phyloP scores from a whole-genome alignment of 2,329 filamentous ascomycete genomes.

The Trichophyton verrucosum region DNA sequence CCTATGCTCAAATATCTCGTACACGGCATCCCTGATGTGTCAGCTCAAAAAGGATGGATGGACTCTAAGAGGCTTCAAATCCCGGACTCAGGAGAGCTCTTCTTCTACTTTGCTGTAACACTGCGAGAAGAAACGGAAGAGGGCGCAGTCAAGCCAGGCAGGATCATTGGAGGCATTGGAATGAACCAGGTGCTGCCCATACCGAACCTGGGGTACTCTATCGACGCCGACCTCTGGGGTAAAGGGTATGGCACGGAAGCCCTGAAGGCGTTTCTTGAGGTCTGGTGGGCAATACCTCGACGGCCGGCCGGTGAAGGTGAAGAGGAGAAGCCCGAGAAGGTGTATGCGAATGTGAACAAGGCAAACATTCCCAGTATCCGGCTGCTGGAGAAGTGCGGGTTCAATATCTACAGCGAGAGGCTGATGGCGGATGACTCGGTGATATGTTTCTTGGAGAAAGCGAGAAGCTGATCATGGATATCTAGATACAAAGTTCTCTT shows the following conservation, averaged over 20 bases:
- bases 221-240: slow-evolving; percentile 6
- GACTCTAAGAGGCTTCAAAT: background rate
- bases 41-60: slow-evolving; percentile 4
- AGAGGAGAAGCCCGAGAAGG: background rate
- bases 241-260: slow-evolving; percentile 14
- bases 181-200: slow-evolving; percentile 10
- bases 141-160: background rate
- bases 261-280: slow-evolving; percentile 5
- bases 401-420: slow-evolving; percentile 8
- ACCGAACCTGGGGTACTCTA: slow-evolving; percentile 12
- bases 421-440: slow-evolving; percentile 1
- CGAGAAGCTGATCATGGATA: background rate
- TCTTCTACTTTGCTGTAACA: slow-evolving; percentile 8
- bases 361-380: slow-evolving; percentile 8
- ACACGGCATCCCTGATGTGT: slow-evolving; percentile 4
- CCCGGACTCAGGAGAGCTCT: background rate
- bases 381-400: slow-evolving; percentile 12
- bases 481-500: background rate
- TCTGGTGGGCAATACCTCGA: slow-evolving; percentile 12
- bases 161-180: slow-evolving; percentile 10
- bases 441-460: slow-evolving; percentile 1
- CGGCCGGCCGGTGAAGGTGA: background rate
- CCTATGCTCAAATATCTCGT: slow-evolving; percentile 6
- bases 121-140: slow-evolving; percentile 6
- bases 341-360: slow-evolving; percentile 8